These are phyloP conservation scores for Tulasnella calospora DNA, from an alignment of 768 basidiomycete genomes.

Conservation along the genomic window DNA sequence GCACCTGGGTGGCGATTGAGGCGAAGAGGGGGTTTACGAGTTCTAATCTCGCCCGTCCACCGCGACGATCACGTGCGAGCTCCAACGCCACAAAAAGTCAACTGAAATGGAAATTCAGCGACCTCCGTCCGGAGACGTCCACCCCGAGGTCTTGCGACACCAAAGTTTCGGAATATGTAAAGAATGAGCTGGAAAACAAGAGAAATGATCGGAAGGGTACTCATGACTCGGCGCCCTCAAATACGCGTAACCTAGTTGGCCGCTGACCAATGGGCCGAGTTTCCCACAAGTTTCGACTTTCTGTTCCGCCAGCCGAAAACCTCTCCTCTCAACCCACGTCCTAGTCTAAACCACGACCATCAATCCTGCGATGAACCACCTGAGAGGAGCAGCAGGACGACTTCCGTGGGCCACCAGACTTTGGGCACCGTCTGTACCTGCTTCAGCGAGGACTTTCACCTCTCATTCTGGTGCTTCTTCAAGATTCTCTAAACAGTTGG, in stretches of 20 bases:
- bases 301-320: conserved; percentile 1
- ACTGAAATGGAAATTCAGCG: background rate
- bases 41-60: background rate
- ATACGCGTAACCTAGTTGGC: conserved; percentile 9
- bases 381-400: background rate
- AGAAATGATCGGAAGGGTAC: background rate
- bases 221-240: background rate
- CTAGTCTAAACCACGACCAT: background rate
- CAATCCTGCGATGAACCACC: background rate
- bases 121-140: background rate
- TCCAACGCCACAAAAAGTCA: background rate
- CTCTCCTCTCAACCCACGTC: background rate
- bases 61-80: background rate
- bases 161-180: background rate
- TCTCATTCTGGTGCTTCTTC: background rate
- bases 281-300: conserved; percentile 8
- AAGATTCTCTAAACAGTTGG: background rate
- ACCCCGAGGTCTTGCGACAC: background rate
- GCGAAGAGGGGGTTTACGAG: background rate
- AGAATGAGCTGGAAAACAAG: background rate
- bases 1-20: background rate
- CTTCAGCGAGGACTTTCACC: background rate
- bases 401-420: background rate
- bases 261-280: background rate
- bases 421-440: background rate